Base-by-base conservation (phyloP, 1,284 basidiomycete species). In the Ustilago vetiveriae region DNA sequence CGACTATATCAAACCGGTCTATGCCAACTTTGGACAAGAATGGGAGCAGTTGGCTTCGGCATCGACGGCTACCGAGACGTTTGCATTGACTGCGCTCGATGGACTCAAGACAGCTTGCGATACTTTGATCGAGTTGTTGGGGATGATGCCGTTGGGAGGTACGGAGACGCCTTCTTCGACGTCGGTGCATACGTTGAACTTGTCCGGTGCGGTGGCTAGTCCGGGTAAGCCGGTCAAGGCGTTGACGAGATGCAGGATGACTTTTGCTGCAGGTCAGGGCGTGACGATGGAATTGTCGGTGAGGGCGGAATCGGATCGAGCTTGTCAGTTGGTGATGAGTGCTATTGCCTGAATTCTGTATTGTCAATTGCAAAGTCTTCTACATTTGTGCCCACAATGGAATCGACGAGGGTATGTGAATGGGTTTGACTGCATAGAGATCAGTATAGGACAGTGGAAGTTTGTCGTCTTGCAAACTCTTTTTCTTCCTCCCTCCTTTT, bases 251-350 rank as follows among this genome's bases (percentile, higher is more conserved):
- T 92, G 90, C 84, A 87, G 95, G 67, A 99, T 98, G 96, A 97
- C 94, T 19, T 97, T 88, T 84, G 89, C 91, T 44, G 86, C 89
- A 56, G 92, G 90, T 8, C 86, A 90, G 68, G 96, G 96, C 14
- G 96, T 99, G n/a, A 96, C 93, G 36, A 85, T 99, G 71, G 95
- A 98, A 85, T 84, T 99, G 47, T 87, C 87, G 17, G 94, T 96
- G n/a, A 88, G 95, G 44, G 93, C 93, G 47, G 94, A 98, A 82
- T 89, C 90, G 83, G 88, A 92, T 80, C 88, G 88, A 67, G 91
- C 90, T 22, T 92, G 91, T 77, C 86, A 89, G 75, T 87, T 99
- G 55, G 90, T 98, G 33, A 87, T 98, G 70, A 88, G 90, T 36
- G 95, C 96, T 44, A 94, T 99, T 81, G 75, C 75, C 9, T 76